Conservation (phyloP, 2,329 filamentous ascomycete species). For the Verticillium nonalfalfae region DNA sequence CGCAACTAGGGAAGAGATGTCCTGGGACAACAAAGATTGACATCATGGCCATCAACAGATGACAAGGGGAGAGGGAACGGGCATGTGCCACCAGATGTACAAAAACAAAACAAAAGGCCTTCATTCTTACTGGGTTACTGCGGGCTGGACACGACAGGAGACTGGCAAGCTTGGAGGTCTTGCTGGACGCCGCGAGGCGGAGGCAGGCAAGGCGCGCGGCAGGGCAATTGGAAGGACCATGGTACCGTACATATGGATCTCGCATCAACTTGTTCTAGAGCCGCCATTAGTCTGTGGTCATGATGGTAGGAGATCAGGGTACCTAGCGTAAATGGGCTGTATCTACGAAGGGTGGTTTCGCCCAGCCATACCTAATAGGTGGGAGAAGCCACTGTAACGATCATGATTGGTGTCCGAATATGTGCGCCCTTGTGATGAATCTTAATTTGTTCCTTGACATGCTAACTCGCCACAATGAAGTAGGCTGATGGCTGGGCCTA, state of each 20-base stretch:
- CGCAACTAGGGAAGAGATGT: not conserved
- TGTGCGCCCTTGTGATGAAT: too few species aligned
- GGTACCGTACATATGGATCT: not conserved
- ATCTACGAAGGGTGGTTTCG: not conserved
- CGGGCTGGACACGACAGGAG: not conserved
- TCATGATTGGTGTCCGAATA: not conserved
- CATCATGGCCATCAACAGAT: not conserved
- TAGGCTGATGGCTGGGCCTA: not conserved
- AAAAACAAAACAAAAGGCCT: not conserved
- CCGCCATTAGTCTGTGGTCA: not conserved
- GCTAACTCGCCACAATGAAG: too few species aligned
- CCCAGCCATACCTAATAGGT: constrained; percentile 1
- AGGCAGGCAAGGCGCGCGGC: not conserved
- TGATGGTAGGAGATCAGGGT: not conserved
- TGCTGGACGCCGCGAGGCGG: not conserved
- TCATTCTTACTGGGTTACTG: not conserved
- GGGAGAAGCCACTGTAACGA: not conserved
- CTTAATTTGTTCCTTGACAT: not conserved
- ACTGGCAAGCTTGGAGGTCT: not conserved
- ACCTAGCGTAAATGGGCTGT: not conserved
- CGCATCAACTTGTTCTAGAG: not conserved
- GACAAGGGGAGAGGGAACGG: not conserved
- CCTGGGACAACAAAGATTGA: not conserved
- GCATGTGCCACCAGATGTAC: not conserved
- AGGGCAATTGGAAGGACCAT: not conserved